Conservation (phyloP, 2,329 filamentous ascomycete genomes). For the Cytospora schulzeri region DNA sequence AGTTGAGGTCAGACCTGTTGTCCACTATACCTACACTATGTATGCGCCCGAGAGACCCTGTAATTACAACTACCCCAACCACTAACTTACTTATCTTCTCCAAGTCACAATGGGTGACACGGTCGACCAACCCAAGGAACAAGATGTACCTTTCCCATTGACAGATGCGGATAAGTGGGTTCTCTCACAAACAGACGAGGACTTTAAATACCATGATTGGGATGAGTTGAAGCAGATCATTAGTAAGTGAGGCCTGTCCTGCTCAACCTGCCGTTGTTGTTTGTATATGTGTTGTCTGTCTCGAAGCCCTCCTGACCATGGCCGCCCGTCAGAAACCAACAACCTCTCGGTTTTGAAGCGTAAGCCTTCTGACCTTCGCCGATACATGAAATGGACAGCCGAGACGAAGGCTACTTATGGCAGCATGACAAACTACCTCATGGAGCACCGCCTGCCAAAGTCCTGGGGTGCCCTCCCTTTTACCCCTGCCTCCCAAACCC, state of each 20-base stretch:
- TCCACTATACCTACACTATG: no score
- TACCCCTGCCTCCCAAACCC: conserved; percentile 49
- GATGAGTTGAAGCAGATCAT: conserved; percentile 69
- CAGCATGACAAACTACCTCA: conserved; percentile 76
- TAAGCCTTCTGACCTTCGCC: conserved; percentile 75
- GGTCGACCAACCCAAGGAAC: conserved; percentile 46
- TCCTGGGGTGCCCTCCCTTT: conserved; percentile 67
- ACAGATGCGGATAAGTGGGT: conserved; percentile 61
- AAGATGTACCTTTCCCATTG: conserved; percentile 59
- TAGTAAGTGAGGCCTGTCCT: conserved; percentile 43
- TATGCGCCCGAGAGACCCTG: not conserved
- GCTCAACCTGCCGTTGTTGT: not conserved
- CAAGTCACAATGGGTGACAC: conserved; percentile 35
- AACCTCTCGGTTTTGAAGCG: conserved; percentile 76
- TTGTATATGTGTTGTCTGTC: not conserved
- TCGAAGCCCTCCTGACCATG: conserved; percentile 6
- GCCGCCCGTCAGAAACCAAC: conserved; percentile 47
- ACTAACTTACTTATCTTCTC: conserved; percentile 2
- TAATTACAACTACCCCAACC: not conserved
- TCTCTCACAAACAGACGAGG: conserved; percentile 65
- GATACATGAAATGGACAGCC: conserved; percentile 77
- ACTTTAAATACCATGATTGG: conserved; percentile 75
- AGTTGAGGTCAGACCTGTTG: no score
- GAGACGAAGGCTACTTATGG: conserved; percentile 73
- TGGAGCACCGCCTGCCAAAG: conserved; percentile 68